Conservation (phyloP, 192 early-diverging fungal genomes). For the Diversispora epigaea region DNA sequence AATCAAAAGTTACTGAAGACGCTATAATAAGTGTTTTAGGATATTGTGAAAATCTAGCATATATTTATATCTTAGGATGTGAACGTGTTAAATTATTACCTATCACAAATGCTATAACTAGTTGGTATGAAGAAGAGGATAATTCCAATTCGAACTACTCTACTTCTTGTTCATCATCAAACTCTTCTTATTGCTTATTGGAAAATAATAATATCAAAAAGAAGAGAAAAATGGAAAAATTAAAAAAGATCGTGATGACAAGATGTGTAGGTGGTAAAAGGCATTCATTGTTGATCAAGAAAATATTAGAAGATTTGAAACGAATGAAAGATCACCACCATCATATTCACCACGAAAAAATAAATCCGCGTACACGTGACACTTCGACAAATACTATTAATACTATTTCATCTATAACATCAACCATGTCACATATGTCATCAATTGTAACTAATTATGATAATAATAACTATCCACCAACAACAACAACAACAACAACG, state of each 20-base stretch:
- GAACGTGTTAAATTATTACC: background rate
- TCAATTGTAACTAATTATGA: too few species aligned
- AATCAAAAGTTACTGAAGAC: background rate
- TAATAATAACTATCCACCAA: too few species aligned
- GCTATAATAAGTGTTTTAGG: background rate
- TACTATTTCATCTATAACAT: background rate
- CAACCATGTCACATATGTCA: background rate
- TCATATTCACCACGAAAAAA: background rate
- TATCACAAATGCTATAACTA: background rate
- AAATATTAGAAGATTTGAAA: slow-evolving; percentile 8
- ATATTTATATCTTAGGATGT: background rate
- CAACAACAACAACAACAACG: background rate
- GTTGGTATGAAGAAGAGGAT: slow-evolving; percentile 9
- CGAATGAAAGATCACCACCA: background rate
- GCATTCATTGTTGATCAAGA: slow-evolving; percentile 6
- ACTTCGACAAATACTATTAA: background rate
- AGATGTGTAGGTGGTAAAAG: slow-evolving; percentile 26
- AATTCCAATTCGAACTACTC: too few species aligned
- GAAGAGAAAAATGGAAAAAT: background rate
- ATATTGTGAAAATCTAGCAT: slow-evolving; percentile 6
- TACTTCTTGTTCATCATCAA: too few species aligned
- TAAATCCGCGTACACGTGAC: background rate
- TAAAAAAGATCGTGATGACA: slow-evolving; percentile 11
- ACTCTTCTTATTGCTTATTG: too few species aligned
- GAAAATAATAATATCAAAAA: background rate